Evolutionary conservation across 2,329 filamentous ascomycete species (phyloP).

Genomic region (Taxawa tesnikishii): DNA sequence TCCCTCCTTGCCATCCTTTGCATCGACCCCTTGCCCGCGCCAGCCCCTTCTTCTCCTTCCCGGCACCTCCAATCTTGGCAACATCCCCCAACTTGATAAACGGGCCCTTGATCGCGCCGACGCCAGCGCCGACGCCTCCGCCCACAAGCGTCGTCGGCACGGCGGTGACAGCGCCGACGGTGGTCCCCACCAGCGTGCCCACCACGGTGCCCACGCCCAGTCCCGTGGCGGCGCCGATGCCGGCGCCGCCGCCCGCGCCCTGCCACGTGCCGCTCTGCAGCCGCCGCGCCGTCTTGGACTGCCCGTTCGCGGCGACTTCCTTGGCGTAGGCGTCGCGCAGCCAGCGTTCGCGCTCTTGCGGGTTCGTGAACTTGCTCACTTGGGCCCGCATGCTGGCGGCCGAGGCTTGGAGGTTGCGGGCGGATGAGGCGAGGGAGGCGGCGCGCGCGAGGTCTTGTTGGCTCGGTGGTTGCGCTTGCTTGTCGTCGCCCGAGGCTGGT

Average conservation of each 20-base stretch:
- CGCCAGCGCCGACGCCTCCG: slow-evolving; percentile 26
- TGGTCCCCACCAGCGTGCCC: slow-evolving; percentile 20
- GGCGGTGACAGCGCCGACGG: slow-evolving; percentile 25
- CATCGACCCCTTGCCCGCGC: background rate
- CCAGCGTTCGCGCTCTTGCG: slow-evolving; percentile 14
- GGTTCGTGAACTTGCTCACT: slow-evolving; percentile 10
- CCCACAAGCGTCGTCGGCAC: slow-evolving; percentile 27
- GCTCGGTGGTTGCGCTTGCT: background rate
- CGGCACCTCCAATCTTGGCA: slow-evolving; percentile 13
- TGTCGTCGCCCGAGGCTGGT: too few species aligned
- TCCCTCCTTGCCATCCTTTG: background rate
- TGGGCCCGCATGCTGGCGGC: slow-evolving; percentile 10
- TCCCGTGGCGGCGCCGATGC: slow-evolving; percentile 28
- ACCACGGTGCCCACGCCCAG: slow-evolving; percentile 29
- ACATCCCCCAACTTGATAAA: slow-evolving; percentile 26
- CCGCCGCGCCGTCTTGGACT: slow-evolving; percentile 14
- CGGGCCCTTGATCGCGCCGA: slow-evolving; percentile 29
- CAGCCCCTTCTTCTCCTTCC: slow-evolving; percentile 9
- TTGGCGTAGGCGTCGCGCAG: slow-evolving; percentile 18
- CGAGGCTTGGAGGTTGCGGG: slow-evolving; percentile 1
- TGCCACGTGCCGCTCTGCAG: slow-evolving; percentile 25
- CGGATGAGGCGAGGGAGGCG: slow-evolving; percentile 2
- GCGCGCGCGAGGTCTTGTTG: background rate
- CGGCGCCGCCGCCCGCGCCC: slow-evolving; percentile 27
- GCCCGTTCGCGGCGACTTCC: slow-evolving; percentile 18